Conservation (phyloP, 2,329 filamentous ascomycete species). For the Epichloe brachyelytri region DNA sequence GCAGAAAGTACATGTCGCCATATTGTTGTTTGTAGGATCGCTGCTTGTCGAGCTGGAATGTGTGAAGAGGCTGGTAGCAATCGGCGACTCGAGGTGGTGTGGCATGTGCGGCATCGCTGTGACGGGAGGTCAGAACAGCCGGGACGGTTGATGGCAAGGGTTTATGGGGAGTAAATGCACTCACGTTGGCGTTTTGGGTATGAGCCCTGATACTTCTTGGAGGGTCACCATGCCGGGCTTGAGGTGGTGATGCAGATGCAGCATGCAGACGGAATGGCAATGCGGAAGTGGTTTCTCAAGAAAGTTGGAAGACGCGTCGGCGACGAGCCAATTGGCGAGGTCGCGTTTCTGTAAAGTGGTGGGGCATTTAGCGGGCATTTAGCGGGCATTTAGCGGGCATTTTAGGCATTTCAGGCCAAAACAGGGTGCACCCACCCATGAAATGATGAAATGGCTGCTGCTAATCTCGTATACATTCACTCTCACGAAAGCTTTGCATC, state of each 20-base stretch:
- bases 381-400: too few species aligned
- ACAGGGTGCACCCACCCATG: too few species aligned
- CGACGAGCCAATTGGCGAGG: background rate
- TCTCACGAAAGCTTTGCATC: background rate
- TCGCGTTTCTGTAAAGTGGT: constrained; percentile 3
- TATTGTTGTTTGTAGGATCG: constrained; percentile 87
- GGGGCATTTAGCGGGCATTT: background rate
- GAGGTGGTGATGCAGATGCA: background rate
- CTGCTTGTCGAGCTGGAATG: constrained; percentile 58
- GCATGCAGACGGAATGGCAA: background rate
- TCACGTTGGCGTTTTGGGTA: constrained; percentile 22
- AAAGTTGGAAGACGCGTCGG: background rate
- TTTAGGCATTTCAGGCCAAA: too few species aligned
- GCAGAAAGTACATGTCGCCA: constrained; percentile 94
- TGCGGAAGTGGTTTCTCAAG: background rate
- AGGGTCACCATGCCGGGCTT: constrained; percentile 20
- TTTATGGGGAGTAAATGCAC: constrained; percentile 3
- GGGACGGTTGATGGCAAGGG: background rate
- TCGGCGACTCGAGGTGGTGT: constrained; percentile 39
- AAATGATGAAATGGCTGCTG: background rate
- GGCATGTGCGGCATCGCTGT: constrained; percentile 22
- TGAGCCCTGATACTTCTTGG: constrained; percentile 19
- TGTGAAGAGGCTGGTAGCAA: constrained; percentile 60
- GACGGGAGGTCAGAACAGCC: background rate
- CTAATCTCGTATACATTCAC: background rate